Conservation (phyloP, 2,329 filamentous ascomycete species). For the Fusarium staphyleae region DNA sequence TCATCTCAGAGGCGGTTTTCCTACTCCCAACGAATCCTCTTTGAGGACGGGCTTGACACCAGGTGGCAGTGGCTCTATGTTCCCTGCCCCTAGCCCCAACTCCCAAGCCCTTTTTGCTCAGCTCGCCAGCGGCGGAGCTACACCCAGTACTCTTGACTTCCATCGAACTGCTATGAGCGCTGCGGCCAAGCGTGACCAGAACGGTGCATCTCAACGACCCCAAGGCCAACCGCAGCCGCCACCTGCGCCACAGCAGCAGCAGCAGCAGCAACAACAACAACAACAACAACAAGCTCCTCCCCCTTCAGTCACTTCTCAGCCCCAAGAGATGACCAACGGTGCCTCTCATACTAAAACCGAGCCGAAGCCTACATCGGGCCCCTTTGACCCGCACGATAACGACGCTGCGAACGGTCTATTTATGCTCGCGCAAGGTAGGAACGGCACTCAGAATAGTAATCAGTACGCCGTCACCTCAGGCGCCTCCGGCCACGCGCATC, state of each 20-base stretch:
- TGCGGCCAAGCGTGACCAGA: constrained; percentile 67
- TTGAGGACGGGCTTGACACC: constrained; percentile 90
- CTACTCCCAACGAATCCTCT: constrained; percentile 96
- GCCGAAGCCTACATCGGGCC: constrained; percentile 62
- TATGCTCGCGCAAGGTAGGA: constrained; percentile 79
- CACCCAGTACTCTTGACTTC: constrained; percentile 91
- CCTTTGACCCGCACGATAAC: constrained; percentile 89
- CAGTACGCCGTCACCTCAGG: constrained; percentile 56
- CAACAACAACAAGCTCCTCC: constrained; percentile 1
- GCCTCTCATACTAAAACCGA: constrained; percentile 54
- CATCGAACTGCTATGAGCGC: constrained; percentile 90
- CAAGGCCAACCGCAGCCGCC: constrained; percentile 49
- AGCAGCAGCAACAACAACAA: constrained; percentile 44
- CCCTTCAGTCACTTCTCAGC: constrained; percentile 57
- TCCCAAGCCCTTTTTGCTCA: constrained; percentile 83
- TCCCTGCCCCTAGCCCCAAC: constrained; percentile 88
- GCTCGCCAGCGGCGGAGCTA: constrained; percentile 80
- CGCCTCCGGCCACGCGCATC: constrained; percentile 59
- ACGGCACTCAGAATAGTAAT: constrained; percentile 59
- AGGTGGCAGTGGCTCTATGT: constrained; percentile 96
- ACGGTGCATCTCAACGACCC: constrained; percentile 44
- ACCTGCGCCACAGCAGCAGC: constrained; percentile 21
- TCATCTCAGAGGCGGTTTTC: constrained; percentile 81
- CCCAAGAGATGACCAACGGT: constrained; percentile 58
- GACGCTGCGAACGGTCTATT: constrained; percentile 95